Percentiles rank a stretch among this genome's conserved stretches.
phyloP scores from a whole-genome alignment of 805 yeast genomes.

The Kluyveromyces starmeri region DNA sequence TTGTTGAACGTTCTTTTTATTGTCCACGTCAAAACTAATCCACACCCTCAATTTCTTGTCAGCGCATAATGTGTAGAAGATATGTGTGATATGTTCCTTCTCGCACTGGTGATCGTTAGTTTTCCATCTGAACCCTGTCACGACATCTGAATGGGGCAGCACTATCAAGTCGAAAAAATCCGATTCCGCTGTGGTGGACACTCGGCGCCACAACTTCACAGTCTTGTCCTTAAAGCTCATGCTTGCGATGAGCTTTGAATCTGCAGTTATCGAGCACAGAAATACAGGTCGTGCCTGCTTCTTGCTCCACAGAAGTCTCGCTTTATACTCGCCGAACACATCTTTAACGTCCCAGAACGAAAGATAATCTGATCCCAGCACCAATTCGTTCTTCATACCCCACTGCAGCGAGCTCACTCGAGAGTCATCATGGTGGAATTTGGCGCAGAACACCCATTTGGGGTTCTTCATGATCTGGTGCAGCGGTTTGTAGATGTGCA shows the following conservation, averaged over 20 bases:
- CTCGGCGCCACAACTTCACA: conserved; percentile 72
- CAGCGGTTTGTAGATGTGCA: conserved; percentile 48
- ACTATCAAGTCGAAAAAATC: conserved; percentile 61
- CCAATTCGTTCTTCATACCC: conserved; percentile 49
- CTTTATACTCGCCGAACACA: conserved; percentile 35
- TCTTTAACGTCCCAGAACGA: conserved; percentile 43
- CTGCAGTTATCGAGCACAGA: conserved; percentile 51
- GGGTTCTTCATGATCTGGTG: conserved; percentile 37
- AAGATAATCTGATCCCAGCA: conserved; percentile 49
- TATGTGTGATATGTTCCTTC: conserved; percentile 36
- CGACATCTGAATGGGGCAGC: conserved; percentile 53
- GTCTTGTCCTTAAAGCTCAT: conserved; percentile 54
- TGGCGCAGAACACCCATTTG: conserved; percentile 37
- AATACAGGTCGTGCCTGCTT: conserved; percentile 55
- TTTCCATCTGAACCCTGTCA: conserved; percentile 55
- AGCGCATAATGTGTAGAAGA: conserved; percentile 55
- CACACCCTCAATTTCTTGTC: conserved; percentile 58
- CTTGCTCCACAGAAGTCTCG: conserved; percentile 32
- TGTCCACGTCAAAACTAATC: conserved; percentile 54
- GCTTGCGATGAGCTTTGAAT: conserved; percentile 58
- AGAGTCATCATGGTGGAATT: conserved; percentile 27
- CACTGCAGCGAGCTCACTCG: conserved; percentile 40
- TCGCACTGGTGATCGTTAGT: conserved; percentile 22
- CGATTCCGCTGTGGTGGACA: conserved; percentile 55
- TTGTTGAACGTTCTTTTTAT: conserved; percentile 45